Evolutionary conservation across 2,329 filamentous ascomycete species (phyloP), one percentile per base, ranked within the genome.

Genomic region (Rhinocladiella mackenziei): DNA sequence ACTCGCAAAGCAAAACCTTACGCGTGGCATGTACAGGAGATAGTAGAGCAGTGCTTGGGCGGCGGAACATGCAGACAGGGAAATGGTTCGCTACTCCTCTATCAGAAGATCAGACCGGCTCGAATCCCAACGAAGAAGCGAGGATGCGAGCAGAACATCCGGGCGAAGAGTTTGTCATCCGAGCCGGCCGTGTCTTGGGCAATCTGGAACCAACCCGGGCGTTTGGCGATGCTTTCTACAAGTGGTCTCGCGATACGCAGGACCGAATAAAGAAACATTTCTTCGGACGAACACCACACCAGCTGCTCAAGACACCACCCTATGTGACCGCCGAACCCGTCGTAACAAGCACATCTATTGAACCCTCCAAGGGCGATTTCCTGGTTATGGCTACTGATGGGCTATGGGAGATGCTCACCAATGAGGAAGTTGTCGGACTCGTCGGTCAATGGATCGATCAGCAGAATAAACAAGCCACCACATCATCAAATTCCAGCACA

Each of bases 381-480:
- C 75, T 98, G 9, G 91, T 98, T 50, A 83, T 98, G 74, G 92
- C 92, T 15, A 96, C 92, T 0, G 92, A 98, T 62, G 92, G 92
- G 3, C 75, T 98, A 1, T 98, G 92, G 92, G 92, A 98, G 68
- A 97, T 97, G 92, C 75, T 98, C 50, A 96, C 88, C 35, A 98
- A 97, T 59, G 92, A 98, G 62, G 92, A 98, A 70, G 92, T 96
- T 1, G 86, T 98, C 38, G 92, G 92, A 1, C 78, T 98, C 2
- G 92, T 98, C 3, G 94, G 91, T 11, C 88, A 94, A 65, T 98
- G 92, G 92, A 80, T 98, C 35, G 92, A 98, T 64, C 80, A 79
- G 15, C 85, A 96, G 56, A 71, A 65, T 46, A 58, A 55, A 31
- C 54, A 58, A 2, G 41, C 51, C 30, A 44, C 39, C 4, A 64